phyloP scores from a whole-genome alignment of 192 early-diverging fungal genomes.

The Backusella mclennaniae region DNA sequence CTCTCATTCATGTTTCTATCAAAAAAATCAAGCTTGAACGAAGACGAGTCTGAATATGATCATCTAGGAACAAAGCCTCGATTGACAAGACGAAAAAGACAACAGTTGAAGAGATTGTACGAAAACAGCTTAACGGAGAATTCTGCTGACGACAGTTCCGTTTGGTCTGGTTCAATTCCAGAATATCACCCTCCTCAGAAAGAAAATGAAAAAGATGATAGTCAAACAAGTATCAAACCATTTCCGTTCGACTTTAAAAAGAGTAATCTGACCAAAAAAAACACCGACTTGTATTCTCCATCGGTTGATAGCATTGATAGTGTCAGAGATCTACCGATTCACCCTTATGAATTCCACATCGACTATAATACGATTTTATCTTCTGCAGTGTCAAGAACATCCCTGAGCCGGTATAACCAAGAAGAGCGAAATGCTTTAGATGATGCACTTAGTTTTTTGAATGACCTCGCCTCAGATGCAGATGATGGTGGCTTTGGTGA shows the following conservation, averaged over 20 bases:
- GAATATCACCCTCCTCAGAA: not conserved
- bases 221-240: not conserved
- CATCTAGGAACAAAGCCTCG: not conserved
- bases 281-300: not conserved
- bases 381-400: not conserved
- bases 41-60: slow-evolving; percentile 1
- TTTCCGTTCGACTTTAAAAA: not conserved
- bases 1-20: not conserved
- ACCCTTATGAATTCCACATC: not conserved
- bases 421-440: slow-evolving; percentile 13
- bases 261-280: not conserved
- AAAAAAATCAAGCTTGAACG: not conserved
- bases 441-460: slow-evolving; percentile 17
- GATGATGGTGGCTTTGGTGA: slow-evolving; percentile 15
- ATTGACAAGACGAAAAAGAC: not conserved
- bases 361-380: not conserved
- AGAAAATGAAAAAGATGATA: not conserved
- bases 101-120: not conserved
- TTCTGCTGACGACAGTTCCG: not conserved
- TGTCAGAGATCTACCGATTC: not conserved
- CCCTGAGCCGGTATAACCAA: not conserved
- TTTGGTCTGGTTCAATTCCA: not conserved
- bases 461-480: slow-evolving; percentile 1
- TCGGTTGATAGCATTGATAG: not conserved
- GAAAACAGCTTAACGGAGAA: not conserved